Evolutionary conservation across 179 eudicot species (phyloP).

Genomic region (Silene coronaria): DNA sequence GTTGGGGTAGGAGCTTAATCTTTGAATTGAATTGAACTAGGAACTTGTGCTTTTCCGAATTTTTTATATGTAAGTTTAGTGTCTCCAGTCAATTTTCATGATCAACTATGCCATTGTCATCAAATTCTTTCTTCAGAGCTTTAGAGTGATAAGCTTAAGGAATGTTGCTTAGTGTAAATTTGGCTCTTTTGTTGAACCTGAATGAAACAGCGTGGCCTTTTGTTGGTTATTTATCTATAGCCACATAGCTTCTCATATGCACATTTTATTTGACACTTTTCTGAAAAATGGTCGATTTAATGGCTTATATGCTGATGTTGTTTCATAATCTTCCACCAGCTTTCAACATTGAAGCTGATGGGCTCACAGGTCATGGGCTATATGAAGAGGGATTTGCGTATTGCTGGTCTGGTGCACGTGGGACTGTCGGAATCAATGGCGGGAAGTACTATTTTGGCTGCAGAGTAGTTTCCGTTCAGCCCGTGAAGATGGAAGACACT

Average conservation of each 20-base stretch:
- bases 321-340: slow-evolving; percentile 28
- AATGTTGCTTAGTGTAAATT: too few species aligned
- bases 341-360: slow-evolving; percentile 51
- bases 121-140: too few species aligned
- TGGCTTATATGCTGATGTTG: neutral
- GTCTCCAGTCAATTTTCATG: too few species aligned
- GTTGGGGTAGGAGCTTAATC: too few species aligned
- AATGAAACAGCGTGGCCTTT: too few species aligned
- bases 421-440: slow-evolving; percentile 47
- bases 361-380: slow-evolving; percentile 45
- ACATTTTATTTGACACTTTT: neutral
- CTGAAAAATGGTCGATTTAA: neutral
- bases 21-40: neutral
- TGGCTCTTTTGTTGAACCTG: too few species aligned
- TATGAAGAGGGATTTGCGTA: slow-evolving; percentile 55
- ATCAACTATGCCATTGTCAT: neutral
- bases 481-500: slow-evolving; percentile 52
- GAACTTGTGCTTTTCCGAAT: neutral
- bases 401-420: slow-evolving; percentile 83
- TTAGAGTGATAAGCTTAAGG: too few species aligned
- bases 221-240: too few species aligned
- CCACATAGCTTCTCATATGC: too few species aligned
- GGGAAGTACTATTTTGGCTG: slow-evolving; percentile 68
- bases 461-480: slow-evolving; percentile 47
- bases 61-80: too few species aligned